Conservation (phyloP, 2,329 filamentous ascomycete genomes). For the Talaromyces sp. region DNA sequence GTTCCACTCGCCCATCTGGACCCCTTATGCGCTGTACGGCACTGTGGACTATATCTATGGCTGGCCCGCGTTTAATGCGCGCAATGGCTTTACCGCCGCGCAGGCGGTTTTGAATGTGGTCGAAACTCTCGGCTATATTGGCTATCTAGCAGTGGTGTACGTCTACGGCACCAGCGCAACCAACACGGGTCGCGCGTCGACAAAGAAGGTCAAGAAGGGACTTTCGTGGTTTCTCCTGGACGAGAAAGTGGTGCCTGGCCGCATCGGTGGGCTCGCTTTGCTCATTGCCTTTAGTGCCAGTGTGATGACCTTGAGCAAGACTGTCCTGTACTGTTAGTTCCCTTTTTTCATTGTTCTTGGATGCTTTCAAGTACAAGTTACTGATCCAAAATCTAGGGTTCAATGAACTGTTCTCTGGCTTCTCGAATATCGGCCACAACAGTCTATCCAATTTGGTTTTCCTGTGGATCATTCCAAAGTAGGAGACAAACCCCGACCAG, state of each 20-base stretch:
- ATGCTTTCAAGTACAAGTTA: background rate
- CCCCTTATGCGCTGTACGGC: constrained; percentile 76
- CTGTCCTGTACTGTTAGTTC: constrained; percentile 59
- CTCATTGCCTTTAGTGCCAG: constrained; percentile 56
- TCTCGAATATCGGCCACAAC: constrained; percentile 60
- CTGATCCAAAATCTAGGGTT: constrained; percentile 36
- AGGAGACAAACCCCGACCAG: constrained; percentile 25
- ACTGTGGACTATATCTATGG: constrained; percentile 78
- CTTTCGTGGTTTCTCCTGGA: constrained; percentile 42
- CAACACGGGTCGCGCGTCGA: constrained; percentile 16
- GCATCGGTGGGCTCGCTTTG: constrained; percentile 50
- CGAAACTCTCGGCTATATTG: constrained; percentile 61
- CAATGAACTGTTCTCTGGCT: constrained; percentile 58
- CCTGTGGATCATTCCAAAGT: constrained; percentile 65
- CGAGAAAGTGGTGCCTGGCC: constrained; percentile 48
- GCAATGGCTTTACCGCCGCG: constrained; percentile 71
- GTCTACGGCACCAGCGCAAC: constrained; percentile 32
- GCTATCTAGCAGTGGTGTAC: constrained; percentile 56
- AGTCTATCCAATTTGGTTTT: constrained; percentile 47
- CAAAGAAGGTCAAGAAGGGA: constrained; percentile 26
- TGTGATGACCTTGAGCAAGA: constrained; percentile 64
- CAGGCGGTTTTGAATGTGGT: constrained; percentile 65
- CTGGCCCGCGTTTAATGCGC: constrained; percentile 61
- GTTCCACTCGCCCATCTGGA: constrained; percentile 67
- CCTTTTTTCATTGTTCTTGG: background rate